phyloP scores from a whole-genome alignment of 2,329 filamentous ascomycete genomes.

The Alternaria sp. region DNA sequence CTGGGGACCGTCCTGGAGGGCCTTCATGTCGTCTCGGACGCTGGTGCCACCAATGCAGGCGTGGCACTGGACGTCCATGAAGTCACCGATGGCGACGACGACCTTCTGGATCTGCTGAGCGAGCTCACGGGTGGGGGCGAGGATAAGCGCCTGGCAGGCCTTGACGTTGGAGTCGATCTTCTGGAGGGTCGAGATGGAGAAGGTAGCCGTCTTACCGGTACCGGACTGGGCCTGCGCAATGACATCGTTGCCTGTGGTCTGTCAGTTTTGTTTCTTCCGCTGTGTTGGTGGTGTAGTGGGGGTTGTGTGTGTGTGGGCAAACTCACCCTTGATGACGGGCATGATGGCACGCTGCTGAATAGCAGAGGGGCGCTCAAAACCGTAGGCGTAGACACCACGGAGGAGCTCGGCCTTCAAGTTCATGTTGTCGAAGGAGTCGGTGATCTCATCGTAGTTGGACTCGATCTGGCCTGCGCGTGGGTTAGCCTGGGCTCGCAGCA shows the following conservation, averaged over 20 bases:
- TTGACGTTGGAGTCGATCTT: constrained; percentile 96
- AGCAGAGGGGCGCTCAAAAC: constrained; percentile 99
- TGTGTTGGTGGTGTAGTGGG: neutral
- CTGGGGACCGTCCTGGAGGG: constrained; percentile 93
- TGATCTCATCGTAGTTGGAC: constrained; percentile 99
- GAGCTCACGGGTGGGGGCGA: constrained; percentile 97
- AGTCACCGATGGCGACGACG: constrained; percentile 97
- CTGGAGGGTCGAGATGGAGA: constrained; percentile 98
- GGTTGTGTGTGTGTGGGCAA: constrained; percentile 8
- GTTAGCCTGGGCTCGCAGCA: constrained; percentile 23
- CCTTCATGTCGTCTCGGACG: constrained; percentile 98
- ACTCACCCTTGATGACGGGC: constrained; percentile 98
- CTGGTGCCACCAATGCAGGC: constrained; percentile 99
- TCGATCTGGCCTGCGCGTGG: constrained; percentile 86
- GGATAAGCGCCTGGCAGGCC: constrained; percentile 97
- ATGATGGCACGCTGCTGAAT: constrained; percentile 99
- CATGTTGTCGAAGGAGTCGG: constrained; percentile 99
- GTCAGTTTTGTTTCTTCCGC: constrained; percentile 33
- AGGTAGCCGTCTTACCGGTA: constrained; percentile 99
- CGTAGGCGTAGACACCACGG: constrained; percentile 98
- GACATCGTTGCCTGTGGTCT: constrained; percentile 80
- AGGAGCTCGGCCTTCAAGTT: constrained; percentile 96
- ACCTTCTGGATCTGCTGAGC: constrained; percentile 99
- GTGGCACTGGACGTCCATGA: constrained; percentile 99
- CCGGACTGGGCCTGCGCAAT: constrained; percentile 99